Evolutionary conservation across 805 yeast species (phyloP), one percentile per base, ranked within the genome.

Genomic region (Candida broadrunensis): DNA sequence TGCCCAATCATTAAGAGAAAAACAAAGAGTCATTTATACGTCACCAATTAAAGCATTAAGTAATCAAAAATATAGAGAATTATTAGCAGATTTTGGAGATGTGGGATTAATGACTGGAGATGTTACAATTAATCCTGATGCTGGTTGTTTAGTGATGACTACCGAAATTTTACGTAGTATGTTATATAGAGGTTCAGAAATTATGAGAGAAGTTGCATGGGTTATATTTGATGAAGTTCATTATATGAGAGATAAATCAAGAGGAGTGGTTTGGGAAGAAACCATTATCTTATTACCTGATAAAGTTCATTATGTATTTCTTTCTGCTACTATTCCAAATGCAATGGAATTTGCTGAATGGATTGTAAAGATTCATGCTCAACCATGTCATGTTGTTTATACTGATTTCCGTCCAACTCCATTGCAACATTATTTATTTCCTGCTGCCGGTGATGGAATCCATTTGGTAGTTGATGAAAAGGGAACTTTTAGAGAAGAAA

Each of bases 211-310:
- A 72, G 98, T 93, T 32, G 97, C 97, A 0, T 93, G 97, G 96
- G 99, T 93, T 37, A 82, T 93, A 30, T 93, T 93, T 50, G 99
- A 93, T 65, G 99, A 93, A 62, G 97, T 93, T 35, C 99, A 93
- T 68, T 93, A 93, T 65, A 93, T 93, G 95, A 83, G 97, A 68
- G 99, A 93, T 62, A 85, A 88, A 53, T 93, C 89, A 51, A 81
- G 99, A 68, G 99, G 99, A 62, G 99, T 93, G 39, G 99, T 93
- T 26, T 93, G 99, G 99, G 99, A 93, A 67, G 99, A 93, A 65
- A 91, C 98, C 13, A 91, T 93, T 49, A 93, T 93, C 43, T 70
- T 93, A 58, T 73, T 93, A 33, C 99, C 99, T 3, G 97, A 95
- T 54, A 90, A 90, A 71, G 97, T 93, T 14, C 91, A 86, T 50